Base-by-base conservation (phyloP, 768 basidiomycete genomes). In the Suillus discolor region DNA sequence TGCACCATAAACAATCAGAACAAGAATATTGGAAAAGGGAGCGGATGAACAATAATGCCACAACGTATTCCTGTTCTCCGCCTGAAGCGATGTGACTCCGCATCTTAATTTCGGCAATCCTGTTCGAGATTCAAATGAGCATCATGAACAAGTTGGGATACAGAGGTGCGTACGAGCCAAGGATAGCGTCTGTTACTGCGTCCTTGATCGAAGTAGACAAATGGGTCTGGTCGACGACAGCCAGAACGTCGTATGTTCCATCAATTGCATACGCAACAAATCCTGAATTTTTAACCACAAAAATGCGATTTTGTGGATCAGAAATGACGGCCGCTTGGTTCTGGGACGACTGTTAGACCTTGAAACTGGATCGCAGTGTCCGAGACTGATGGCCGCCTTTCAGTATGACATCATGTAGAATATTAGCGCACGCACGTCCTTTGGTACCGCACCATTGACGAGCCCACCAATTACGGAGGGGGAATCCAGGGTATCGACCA, bases 151-250 rank as follows among this genome's bases (percentile, higher is more conserved):
- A 62, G 5, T 18, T 45, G 31, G 16, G 34, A 16, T 53, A n/a
- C 34, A 38, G 20, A 25, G 16, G 18, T 34, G 72, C 74, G 57
- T 36, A 82, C 77, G 75, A 90, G 18, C 92, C 92, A n/a, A 94
- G 82, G 16, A 79, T 78, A 25, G 83, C 82, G 18, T 82, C 81
- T 4, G 92, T 92, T 47, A 90, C 78, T 31, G 79, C 77, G 69
- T 93, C 92, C 60, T 83, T 83, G 41, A 94, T 80, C 8, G 79
- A 66, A 8, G 79, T 83, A 9, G 85, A 83, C 61, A 94, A 77
- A 74, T 94, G 93, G 1, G 92, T 94, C 73, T 93, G 92, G 72
- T 94, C 93, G 47, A 94, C 89, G 64, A 94, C 88, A 4, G 89
- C 88, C 45, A 94, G 85, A 28, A 94, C 92, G 44, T 80, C 73